Conservation (phyloP, 2,329 filamentous ascomycete genomes). For the Botryosphaeria agaves region DNA sequence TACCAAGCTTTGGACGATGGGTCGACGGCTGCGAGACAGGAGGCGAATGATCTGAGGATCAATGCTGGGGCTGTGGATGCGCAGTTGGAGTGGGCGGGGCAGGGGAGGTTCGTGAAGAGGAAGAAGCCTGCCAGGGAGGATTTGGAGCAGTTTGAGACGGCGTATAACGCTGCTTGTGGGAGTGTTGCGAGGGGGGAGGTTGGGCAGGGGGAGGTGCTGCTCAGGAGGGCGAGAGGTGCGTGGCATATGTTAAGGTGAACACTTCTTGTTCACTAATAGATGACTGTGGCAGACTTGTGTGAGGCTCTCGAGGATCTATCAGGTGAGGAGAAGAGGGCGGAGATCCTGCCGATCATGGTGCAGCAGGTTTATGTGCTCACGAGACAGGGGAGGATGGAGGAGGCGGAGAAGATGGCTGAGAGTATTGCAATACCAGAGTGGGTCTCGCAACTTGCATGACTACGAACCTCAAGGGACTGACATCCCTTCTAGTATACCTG, state of each 20-base stretch:
- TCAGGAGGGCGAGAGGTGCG: slow-evolving; percentile 47
- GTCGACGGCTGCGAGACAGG: slow-evolving; percentile 31
- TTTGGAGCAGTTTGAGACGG: slow-evolving; percentile 61
- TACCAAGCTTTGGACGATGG: slow-evolving; percentile 41
- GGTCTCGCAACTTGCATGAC: slow-evolving; percentile 13
- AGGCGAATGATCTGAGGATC: slow-evolving; percentile 60
- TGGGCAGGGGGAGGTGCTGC: slow-evolving; percentile 43
- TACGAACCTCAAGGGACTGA: neutral
- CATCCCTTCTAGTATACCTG: slow-evolving; percentile 36
- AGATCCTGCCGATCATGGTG: slow-evolving; percentile 57
- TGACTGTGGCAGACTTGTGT: slow-evolving; percentile 44
- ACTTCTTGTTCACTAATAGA: no score
- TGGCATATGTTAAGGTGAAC: no score
- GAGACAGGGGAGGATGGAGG: slow-evolving; percentile 45
- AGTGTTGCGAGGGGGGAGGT: slow-evolving; percentile 54
- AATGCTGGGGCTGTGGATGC: slow-evolving; percentile 57
- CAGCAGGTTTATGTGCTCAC: slow-evolving; percentile 60
- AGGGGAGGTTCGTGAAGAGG: slow-evolving; percentile 31
- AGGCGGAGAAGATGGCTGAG: slow-evolving; percentile 45
- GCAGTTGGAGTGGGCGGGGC: slow-evolving; percentile 53
- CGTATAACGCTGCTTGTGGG: slow-evolving; percentile 63
- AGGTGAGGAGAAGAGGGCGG: slow-evolving; percentile 56
- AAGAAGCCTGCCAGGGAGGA: slow-evolving; percentile 42
- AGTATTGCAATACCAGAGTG: slow-evolving; percentile 46
- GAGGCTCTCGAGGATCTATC: slow-evolving; percentile 54